Base-by-base conservation (phyloP, 1,284 basidiomycete genomes). In the Leccinum pallidistipes region DNA sequence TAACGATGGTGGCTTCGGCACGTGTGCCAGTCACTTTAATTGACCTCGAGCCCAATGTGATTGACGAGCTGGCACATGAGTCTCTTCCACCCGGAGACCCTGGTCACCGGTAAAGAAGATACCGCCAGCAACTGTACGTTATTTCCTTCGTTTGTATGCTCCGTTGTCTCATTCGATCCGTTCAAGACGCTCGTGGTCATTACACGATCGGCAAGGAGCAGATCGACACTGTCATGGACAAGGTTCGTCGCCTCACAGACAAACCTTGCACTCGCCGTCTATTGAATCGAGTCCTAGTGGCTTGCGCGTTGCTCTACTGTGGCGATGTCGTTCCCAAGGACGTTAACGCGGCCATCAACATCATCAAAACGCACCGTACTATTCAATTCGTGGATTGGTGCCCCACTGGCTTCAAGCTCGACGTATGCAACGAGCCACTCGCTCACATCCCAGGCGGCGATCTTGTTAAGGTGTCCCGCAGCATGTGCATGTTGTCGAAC, bases 21-120 rank as follows among this genome's bases (percentile, higher is more conserved):
- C 97, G 69, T 97, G 97, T 99, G 59, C 97, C 97, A 97, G 71
- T 98, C 96, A 59, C 88, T 99, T 69, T 99, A 99, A 90, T 96
- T 68, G 96, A 98, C 79, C 87, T 98, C 58, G 96, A 98, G 81
- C 96, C 97, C 67, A 96, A 95, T 75, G 96, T 97, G 75, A 91
- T 98, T 72, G 97, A 98, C 78, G 96, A 98, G 80, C 84, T 68
- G 97, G 97, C 67, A 89, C 92, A 56, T 99, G 79, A 90, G 87
- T 75, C 92, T 99, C 65, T 99, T 99, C 88, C 97, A 99, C 79
- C 97, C 97, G 40, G 97, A 99, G 85, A 98, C 97, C 63, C 86
- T 99, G 73, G 87, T 99, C 74, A 96, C 92, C 62, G 97, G 97
- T 71, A 99, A 99, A 83, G 97, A 99, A 82, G 97, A 99, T 78